Conservation (phyloP, 306 rosid genomes). For the Lathyrus aphaca region DNA sequence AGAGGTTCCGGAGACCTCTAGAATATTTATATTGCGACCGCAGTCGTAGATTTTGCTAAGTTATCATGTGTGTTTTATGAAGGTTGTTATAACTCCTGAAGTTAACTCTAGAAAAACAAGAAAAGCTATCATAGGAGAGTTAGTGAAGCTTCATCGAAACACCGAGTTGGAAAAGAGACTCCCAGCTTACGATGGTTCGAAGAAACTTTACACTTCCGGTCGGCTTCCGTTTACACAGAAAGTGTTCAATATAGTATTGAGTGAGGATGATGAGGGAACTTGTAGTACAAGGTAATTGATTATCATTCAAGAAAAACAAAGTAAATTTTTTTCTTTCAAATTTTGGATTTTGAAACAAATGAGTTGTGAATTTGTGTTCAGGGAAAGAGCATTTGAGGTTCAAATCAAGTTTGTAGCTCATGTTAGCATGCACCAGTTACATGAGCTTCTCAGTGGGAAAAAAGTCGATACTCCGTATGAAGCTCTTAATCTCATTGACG, state of each 20-base stretch:
- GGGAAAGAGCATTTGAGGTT: slow-evolving; percentile 50
- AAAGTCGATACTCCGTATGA: slow-evolving; percentile 50
- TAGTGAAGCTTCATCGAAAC: slow-evolving; percentile 47
- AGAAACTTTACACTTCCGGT: slow-evolving; percentile 56
- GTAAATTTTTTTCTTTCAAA: not conserved
- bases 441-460: slow-evolving; percentile 54
- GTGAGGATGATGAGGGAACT: slow-evolving; percentile 37
- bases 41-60: slow-evolving; percentile 2
- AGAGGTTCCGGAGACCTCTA: not conserved
- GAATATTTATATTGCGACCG: not conserved
- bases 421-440: slow-evolving; percentile 53
- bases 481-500: slow-evolving; percentile 45
- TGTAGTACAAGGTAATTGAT: slow-evolving; percentile 41
- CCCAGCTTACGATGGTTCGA: slow-evolving; percentile 55
- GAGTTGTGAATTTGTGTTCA: slow-evolving; percentile 24
- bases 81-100: slow-evolving; percentile 55
- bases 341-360: slow-evolving; percentile 15
- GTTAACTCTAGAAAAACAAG: slow-evolving; percentile 42
- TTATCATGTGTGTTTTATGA: slow-evolving; percentile 26
- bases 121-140: slow-evolving; percentile 51
- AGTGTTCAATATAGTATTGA: slow-evolving; percentile 41
- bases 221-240: slow-evolving; percentile 53
- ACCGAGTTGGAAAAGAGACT: slow-evolving; percentile 48
- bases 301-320: not conserved
- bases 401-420: slow-evolving; percentile 44